phyloP scores from a whole-genome alignment of 2,329 filamentous ascomycete species.

The Pseudocercospora crystallina region DNA sequence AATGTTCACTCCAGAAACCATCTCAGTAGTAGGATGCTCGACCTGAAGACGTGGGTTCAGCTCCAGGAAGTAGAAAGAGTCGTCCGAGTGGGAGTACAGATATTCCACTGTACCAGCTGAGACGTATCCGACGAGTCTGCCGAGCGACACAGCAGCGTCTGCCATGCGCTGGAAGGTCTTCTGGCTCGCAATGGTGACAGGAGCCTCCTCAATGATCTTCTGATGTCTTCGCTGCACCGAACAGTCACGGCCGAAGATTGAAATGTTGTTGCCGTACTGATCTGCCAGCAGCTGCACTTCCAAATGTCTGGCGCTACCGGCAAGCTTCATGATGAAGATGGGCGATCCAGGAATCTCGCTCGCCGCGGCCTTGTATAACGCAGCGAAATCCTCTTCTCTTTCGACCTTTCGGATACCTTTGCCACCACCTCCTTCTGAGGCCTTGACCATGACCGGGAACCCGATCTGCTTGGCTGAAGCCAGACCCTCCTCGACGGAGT shows the following conservation, averaged over 20 bases:
- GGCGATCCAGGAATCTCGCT: slow-evolving; percentile 97
- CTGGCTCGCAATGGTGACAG: slow-evolving; percentile 89
- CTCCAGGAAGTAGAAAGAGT: slow-evolving; percentile 99
- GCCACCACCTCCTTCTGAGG: slow-evolving; percentile 97
- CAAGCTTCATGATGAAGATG: slow-evolving; percentile 99
- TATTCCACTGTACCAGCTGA: slow-evolving; percentile 99
- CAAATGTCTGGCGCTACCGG: slow-evolving; percentile 91
- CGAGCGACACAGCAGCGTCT: slow-evolving; percentile 89
- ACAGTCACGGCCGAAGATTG: slow-evolving; percentile 96
- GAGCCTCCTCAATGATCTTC: slow-evolving; percentile 99
- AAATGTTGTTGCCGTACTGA: slow-evolving; percentile 99
- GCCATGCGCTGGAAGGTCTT: slow-evolving; percentile 95
- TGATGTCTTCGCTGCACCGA: slow-evolving; percentile 98
- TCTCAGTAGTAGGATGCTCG: slow-evolving; percentile 98
- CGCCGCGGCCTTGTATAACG: slow-evolving; percentile 90
- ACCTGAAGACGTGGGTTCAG: slow-evolving; percentile 98
- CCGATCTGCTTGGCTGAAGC: slow-evolving; percentile 84
- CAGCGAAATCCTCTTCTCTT: slow-evolving; percentile 77
- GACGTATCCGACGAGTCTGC: slow-evolving; percentile 93
- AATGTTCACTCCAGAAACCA: slow-evolving; percentile 97
- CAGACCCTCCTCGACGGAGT: slow-evolving; percentile 85
- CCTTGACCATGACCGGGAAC: slow-evolving; percentile 99
- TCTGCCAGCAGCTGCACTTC: slow-evolving; percentile 97
- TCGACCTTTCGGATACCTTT: slow-evolving; percentile 98
- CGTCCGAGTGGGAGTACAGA: slow-evolving; percentile 93